Conservation (phyloP, 176 grass and related monocot species). For the Aegilops speltoides region DNA sequence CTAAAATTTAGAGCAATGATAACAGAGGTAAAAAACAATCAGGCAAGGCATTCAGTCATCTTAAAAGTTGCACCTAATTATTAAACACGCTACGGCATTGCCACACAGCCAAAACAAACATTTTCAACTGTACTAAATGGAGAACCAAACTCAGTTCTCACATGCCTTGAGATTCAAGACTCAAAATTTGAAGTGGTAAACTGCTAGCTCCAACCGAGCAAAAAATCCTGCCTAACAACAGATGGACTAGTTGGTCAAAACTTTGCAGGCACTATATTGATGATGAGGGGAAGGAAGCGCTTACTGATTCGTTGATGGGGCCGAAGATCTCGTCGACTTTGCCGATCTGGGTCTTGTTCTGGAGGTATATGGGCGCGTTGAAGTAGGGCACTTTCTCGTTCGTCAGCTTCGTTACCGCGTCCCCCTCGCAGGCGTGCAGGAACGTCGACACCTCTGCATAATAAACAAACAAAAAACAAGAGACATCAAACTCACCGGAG, state of each 20-base stretch:
- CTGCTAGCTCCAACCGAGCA: background rate
- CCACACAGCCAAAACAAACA: background rate
- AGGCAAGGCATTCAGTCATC: background rate
- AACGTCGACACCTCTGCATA: constrained; percentile 80
- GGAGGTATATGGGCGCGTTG: constrained; percentile 87
- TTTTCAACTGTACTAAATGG: no score
- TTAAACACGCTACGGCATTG: background rate
- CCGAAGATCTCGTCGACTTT: constrained; percentile 99
- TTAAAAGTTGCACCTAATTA: background rate
- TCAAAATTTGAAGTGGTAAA: background rate
- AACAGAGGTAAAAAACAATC: background rate
- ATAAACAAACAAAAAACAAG: background rate
- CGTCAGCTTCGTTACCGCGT: constrained; percentile 89
- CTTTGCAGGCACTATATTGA: background rate
- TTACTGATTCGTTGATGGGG: constrained; percentile 97
- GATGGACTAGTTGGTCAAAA: background rate
- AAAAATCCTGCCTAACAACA: background rate
- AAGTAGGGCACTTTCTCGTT: constrained; percentile 99
- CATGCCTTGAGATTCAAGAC: background rate
- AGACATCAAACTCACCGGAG: background rate
- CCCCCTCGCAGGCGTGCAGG: constrained; percentile 88
- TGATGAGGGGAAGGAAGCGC: background rate
- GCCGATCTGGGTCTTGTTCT: constrained; percentile 94
- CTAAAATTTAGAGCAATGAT: background rate
- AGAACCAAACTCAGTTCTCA: background rate